Evolutionary conservation across 2,329 filamentous ascomycete species (phyloP).

Genomic region (Cladosporium sp.): DNA sequence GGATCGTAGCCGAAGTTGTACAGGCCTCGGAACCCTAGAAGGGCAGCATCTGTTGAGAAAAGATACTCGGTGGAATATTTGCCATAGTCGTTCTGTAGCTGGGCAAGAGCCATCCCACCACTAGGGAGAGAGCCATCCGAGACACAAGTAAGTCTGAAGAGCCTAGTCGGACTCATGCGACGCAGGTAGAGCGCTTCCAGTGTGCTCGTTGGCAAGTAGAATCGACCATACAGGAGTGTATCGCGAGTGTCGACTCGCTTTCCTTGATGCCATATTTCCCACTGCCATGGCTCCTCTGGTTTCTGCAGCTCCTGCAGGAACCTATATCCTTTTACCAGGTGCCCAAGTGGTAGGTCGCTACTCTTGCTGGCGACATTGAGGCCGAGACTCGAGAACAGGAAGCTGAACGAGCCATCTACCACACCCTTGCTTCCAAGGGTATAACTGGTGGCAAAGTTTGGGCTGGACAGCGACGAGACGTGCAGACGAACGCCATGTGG

Average conservation of each 20-base stretch:
- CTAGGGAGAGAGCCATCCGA: slow-evolving; percentile 68
- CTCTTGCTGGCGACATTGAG: slow-evolving; percentile 66
- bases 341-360: slow-evolving; percentile 68
- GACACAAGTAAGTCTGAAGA: slow-evolving; percentile 75
- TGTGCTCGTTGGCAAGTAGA: slow-evolving; percentile 79
- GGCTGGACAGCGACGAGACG: slow-evolving; percentile 84
- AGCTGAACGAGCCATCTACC: slow-evolving; percentile 95
- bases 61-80: slow-evolving; percentile 87
- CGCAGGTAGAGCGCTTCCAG: slow-evolving; percentile 82
- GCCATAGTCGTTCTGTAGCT: slow-evolving; percentile 77
- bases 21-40: slow-evolving; percentile 80
- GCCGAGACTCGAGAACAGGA: slow-evolving; percentile 86
- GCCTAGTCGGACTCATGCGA: slow-evolving; percentile 69
- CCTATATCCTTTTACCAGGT: slow-evolving; percentile 77
- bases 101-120: slow-evolving; percentile 68
- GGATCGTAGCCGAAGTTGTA: slow-evolving; percentile 89
- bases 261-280: slow-evolving; percentile 52
- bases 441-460: slow-evolving; percentile 93
- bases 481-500: slow-evolving; percentile 80
- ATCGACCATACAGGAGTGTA: slow-evolving; percentile 68
- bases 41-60: slow-evolving; percentile 84
- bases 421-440: slow-evolving; percentile 82
- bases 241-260: slow-evolving; percentile 47
- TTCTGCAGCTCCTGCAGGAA: slow-evolving; percentile 65
- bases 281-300: slow-evolving; percentile 48